Evolutionary conservation across 169 alveolate species (phyloP).

Genomic region (Sarcocystis neurona): DNA sequence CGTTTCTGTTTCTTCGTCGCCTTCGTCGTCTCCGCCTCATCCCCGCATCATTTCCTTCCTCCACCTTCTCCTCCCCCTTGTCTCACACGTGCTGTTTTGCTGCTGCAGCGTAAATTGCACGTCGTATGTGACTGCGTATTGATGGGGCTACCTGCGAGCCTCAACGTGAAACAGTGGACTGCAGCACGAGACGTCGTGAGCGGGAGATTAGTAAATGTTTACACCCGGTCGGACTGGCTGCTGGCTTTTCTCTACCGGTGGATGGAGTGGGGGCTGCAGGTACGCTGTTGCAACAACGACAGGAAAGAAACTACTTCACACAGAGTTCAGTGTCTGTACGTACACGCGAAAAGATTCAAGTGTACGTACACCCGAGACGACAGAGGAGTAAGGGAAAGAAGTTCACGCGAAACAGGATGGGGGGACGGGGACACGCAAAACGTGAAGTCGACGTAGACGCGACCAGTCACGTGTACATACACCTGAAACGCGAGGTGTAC

Average conservation of each 20-base stretch:
- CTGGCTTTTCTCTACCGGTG: constrained; percentile 89
- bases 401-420: too few species aligned
- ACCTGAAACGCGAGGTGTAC: too few species aligned
- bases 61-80: not conserved
- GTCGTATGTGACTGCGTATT: constrained; percentile 83
- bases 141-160: constrained; percentile 88
- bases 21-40: not conserved
- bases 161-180: constrained; percentile 81
- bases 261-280: constrained; percentile 85
- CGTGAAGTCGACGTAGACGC: too few species aligned
- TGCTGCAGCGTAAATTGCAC: constrained; percentile 70
- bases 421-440: too few species aligned
- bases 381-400: too few species aligned
- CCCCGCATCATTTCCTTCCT: too few species aligned
- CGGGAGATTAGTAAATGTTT: constrained; percentile 87
- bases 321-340: too few species aligned
- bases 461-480: too few species aligned
- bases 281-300: not conserved
- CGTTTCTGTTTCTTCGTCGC: not conserved
- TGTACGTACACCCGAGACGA: too few species aligned
- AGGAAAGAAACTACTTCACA: too few species aligned
- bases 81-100: not conserved
- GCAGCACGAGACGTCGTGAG: constrained; percentile 87
- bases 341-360: too few species aligned
- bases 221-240: constrained; percentile 87